These are phyloP conservation scores for Pythium guiyangense DNA, from an alignment of 352 stramenopile species.

Conservation along the genomic window DNA sequence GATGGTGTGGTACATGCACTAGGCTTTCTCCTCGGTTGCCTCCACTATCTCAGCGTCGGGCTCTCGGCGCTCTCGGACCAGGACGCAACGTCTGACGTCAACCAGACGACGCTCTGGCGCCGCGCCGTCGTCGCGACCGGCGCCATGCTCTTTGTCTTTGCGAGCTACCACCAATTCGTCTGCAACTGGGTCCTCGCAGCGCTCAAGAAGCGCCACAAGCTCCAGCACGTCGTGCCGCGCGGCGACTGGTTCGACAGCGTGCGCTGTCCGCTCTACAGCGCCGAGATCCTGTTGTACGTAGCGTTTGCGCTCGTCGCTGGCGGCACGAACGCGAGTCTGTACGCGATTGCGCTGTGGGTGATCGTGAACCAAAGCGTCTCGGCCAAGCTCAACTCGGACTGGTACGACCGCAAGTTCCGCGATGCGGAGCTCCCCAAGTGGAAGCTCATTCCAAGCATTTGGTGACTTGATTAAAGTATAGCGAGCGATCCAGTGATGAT, in stretches of 20 bases:
- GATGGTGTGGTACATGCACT: too few relatives aligned
- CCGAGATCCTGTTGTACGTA: conserved; percentile 63
- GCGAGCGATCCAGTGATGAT: too few relatives aligned
- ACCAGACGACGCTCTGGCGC: conserved; percentile 18
- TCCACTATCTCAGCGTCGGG: conserved; percentile 58
- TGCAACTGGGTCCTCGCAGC: conserved; percentile 53
- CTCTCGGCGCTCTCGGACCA: conserved; percentile 42
- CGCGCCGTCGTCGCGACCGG: conserved; percentile 19
- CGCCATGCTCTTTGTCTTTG: conserved; percentile 33
- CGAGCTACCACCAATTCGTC: conserved; percentile 51
- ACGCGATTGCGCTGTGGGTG: conserved; percentile 52
- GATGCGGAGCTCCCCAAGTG: conserved; percentile 29
- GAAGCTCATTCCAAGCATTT: conserved; percentile 27
- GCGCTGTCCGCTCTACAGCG: conserved; percentile 56
- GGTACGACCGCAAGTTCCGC: conserved; percentile 59
- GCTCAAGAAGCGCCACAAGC: conserved; percentile 45
- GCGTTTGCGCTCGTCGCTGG: conserved; percentile 39
- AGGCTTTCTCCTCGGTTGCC: conserved; percentile 47
- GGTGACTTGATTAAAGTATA: conserved; percentile 11
- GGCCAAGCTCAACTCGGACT: conserved; percentile 44
- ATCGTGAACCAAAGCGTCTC: conserved; percentile 58
- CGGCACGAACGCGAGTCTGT: conserved; percentile 31
- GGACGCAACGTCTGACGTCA: conserved; percentile 10
- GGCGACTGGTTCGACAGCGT: conserved; percentile 68
- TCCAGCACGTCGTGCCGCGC: conserved; percentile 46